Evolutionary conservation across 2,329 filamentous ascomycete species (phyloP), one percentile per base, ranked within the genome.

Genomic region (Diaporthe aspalathi): DNA sequence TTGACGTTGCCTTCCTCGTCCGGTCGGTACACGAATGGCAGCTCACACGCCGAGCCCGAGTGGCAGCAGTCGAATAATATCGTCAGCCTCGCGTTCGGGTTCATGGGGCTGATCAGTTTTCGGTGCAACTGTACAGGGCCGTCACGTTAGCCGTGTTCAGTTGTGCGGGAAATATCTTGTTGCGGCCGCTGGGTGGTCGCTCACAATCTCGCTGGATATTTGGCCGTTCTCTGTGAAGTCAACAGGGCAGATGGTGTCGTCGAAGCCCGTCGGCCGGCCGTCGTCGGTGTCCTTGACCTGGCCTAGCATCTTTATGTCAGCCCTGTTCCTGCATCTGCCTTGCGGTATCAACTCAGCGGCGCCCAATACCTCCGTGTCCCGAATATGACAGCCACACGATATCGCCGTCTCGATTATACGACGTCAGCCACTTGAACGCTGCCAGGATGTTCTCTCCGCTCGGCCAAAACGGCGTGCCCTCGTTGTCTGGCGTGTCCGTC

Each of bases 61-160:
- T 90, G 89, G 75, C 89, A 91, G 78, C 88, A 90, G 76, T 91
- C 89, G 75, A 91, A 86, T 35, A 90, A 79, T 74, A 89, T 83
- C 76, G 87, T 88, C 17, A 89, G 80, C 1, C 85, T 85, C 73
- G 84, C 85, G 16, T 79, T 81, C 0, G 85, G 82, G 27, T 86
- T 83, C 78, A 90, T 81, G 1, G 80, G 79, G 0, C 85, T 85
- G 22, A 90, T 85, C 12, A 89, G 83, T 62, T 83, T 82, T 56
- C 83, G 80, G 75, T 90, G 88, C 20, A 89, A 78, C 71, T 81
- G 65, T 11, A 3, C 35, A 47, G 14, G 35, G 12, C 27, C 17
- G n/a, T 67, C 22, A 47, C 54, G 45, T 74, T 52, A 73, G 65
- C 35, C 40, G 3, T 17, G n/a, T 17, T 17, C 29, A n/a, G 14